Base-by-base conservation (phyloP, 495 filamentous ascomycete genomes). In the Ramalina peruviana region DNA sequence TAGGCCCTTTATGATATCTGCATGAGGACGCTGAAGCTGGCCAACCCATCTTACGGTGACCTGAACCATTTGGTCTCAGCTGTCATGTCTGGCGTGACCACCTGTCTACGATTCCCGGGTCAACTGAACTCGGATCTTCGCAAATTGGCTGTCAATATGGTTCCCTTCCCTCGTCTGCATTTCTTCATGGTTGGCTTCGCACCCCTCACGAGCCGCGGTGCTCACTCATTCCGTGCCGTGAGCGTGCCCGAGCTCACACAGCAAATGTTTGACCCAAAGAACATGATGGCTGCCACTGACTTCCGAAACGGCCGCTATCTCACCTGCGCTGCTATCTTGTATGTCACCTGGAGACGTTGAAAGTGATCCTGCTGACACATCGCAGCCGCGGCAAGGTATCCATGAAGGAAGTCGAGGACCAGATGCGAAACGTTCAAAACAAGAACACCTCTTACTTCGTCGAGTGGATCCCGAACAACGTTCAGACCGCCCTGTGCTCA, bases 171-270 rank as follows among this genome's bases (percentile, higher is more conserved):
- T 62, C 92, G 92, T 85, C 86, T 99, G 49, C 92, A 99, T 73
- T 99, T 99, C 85, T 99, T 99, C 84, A 99, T 99, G 92, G 93
- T 99, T 67, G 92, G 92, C 67, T 99, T 99, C 70, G 90, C 92
- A 68, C 92, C 92, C 66, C 81, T 99, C 58, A 99, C 92, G 66
- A 90, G 85, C 78, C 88, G 92, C 69, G 88, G 89, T 63, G 80
- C 89, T 60, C 65, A 88, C 78, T 83, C 82, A 54, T 99, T 97
- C 92, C 93, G 92, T 66, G 88, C 93, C 55, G 83, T 99, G 68
- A 86, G 81, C 64, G 92, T 99, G 53, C 92, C 93, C 33, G 92
- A 99, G 78, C 79, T 99, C 70, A 99, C 92, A 64, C 92, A 99
- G 77, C 92, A 99, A 72, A 99, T 99, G 88, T 99, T 87, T 77